Evolutionary conservation across 768 basidiomycete species (phyloP), one percentile per base, ranked within the genome.

Genomic region (Mycena rebaudengoi): DNA sequence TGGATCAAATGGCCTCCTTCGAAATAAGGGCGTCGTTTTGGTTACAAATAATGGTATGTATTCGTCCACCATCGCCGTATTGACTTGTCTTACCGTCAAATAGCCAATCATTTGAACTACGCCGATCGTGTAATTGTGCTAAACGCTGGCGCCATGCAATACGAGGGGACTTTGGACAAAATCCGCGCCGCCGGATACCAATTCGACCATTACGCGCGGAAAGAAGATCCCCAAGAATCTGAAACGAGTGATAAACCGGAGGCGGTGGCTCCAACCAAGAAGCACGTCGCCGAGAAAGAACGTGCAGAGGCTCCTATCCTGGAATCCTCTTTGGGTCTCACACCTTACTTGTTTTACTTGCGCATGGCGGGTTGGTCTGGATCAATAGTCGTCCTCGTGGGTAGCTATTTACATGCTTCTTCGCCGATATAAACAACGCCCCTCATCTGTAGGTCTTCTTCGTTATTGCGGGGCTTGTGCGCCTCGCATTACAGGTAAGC

Each of bases 121-220:
- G 87, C 87, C 3, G 77, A 86, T 65, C 71, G 77, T 55, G 85
- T 86, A 50, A 81, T 85, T 62, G 86, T 89, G 63, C 86, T 89
- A 82, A 87, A 86, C 51, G 82, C 81, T 2, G 88, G 88, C 0
- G 69, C 81, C 37, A 78, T 89, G 48, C 69, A 88, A 53, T 86
- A 89, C 71, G 74, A 80, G 21, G 88, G 88, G 5, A 86, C 84
- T 0, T 86, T 89, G 67, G 62, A 76, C 51, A 79, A 85, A 43
- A 77, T 88, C 6, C 71, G 86, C 51, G 61, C 70, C 13, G 13
- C 49, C 11, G 59, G 59, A 7, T 60, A 51, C 26, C 25, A 43
- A 28, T 60, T 41, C 28, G 40, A 51, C 26, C 25, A 43, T 21
- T 60, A 29, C 28, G 40, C 49, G 18, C 48, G 29, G 18, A 13